Evolutionary conservation across 2,329 filamentous ascomycete species (phyloP), one percentile per base, ranked within the genome.

Genomic region (Fusarium sp.): DNA sequence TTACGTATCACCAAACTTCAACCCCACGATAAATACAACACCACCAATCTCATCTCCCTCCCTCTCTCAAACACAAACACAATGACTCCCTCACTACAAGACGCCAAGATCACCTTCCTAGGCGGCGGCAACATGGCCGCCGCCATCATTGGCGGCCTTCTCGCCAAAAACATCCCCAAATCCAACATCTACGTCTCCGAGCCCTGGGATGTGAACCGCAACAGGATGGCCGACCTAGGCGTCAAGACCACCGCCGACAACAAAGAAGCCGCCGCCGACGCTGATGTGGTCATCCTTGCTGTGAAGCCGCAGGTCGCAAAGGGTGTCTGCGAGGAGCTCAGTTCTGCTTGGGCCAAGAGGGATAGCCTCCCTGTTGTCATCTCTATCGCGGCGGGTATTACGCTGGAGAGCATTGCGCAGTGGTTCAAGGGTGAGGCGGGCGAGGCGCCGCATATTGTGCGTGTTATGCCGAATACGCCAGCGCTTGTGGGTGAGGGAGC

Each of bases 391-490:
- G 86, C 86, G 3, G 86, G 86, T 60, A 85, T 87, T 75, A 86
- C 85, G 14, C 79, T 86, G 35, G 77, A 76, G 39, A 86, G 84
- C 76, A 77, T 87, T 74, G 79, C 79, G 45, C 75, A 79, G 45
- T 88, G 86, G 86, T 77, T 84, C 64, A 82, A 78, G 63, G 79
- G 82, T 1, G 67, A 79, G 4, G 81, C 80, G 39, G 84, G 82
- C 8, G 79, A 79, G 28, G 76, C 81, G 3, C 84, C 85, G 2
- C 85, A 84, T 51, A 81, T 86, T 22, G 84, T 87, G n/a, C 83
- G 86, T 26, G 85, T 87, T 65, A 88, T 88, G 86, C 86, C 86
- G 61, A 88, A 88, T 79, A 87, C 86, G 10, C 86, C 86, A 5
- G 86, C 86, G 12, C 78, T 87, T 38, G 83, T 87, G 15, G 85